A percentile compares a stretch with the other conserved stretches of the same genome.
phyloP scores from a whole-genome alignment of 768 basidiomycete species.

The Saitozyma sp. region DNA sequence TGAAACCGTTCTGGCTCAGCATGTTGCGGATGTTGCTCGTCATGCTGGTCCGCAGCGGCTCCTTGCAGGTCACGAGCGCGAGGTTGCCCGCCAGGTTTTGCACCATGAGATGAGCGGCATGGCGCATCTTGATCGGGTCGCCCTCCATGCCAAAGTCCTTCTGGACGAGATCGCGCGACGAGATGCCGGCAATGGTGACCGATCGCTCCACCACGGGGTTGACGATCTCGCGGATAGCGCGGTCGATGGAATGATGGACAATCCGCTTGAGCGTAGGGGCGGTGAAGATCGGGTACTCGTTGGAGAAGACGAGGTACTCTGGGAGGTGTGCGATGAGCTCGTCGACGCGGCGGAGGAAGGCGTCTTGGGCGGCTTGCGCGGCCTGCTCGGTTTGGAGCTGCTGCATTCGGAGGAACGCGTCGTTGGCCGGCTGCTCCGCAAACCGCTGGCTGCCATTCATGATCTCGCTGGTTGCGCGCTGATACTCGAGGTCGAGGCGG shows the following conservation, averaged over 20 bases:
- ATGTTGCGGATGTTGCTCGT: slow-evolving; percentile 81
- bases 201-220: slow-evolving; percentile 96
- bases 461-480: slow-evolving; percentile 62
- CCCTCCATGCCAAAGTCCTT: slow-evolving; percentile 95
- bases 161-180: slow-evolving; percentile 87
- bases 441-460: slow-evolving; percentile 34
- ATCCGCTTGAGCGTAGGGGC: slow-evolving; percentile 81
- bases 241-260: slow-evolving; percentile 84
- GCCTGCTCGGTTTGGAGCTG: slow-evolving; percentile 69
- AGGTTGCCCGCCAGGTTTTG: slow-evolving; percentile 94
- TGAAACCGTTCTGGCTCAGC: slow-evolving; percentile 82
- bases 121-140: slow-evolving; percentile 84
- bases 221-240: slow-evolving; percentile 96
- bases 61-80: slow-evolving; percentile 96
- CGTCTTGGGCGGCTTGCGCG: slow-evolving; percentile 52
- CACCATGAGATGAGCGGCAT: slow-evolving; percentile 92
- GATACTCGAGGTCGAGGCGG: slow-evolving; percentile 77
- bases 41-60: slow-evolving; percentile 89
- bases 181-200: slow-evolving; percentile 97
- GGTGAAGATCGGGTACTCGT: slow-evolving; percentile 69
- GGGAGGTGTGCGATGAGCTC: slow-evolving; percentile 60
- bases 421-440: slow-evolving; percentile 29
- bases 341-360: slow-evolving; percentile 50
- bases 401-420: slow-evolving; percentile 54
- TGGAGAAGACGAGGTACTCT: slow-evolving; percentile 71